These are phyloP conservation scores for Lophiotrema nucula DNA, from an alignment of 495 filamentous ascomycete genomes.

Conservation along the genomic window DNA sequence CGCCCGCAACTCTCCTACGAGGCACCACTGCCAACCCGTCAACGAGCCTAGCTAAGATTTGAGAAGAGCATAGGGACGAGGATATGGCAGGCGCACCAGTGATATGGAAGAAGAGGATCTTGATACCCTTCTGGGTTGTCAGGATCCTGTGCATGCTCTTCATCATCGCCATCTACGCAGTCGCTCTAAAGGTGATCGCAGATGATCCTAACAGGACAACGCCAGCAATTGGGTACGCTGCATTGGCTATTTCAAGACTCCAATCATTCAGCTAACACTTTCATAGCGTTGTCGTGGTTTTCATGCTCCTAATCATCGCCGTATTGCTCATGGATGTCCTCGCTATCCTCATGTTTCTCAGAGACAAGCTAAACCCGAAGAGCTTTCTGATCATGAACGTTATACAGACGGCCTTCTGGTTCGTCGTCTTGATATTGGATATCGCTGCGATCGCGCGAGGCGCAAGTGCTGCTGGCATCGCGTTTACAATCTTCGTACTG, in stretches of 20 bases:
- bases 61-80: too few species aligned
- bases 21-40: too few species aligned
- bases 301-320: constrained; percentile 32
- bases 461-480: constrained; percentile 9
- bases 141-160: constrained; percentile 30
- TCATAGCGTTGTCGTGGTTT: constrained; percentile 25
- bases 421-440: constrained; percentile 24
- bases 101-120: constrained; percentile 35
- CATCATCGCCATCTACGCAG: constrained; percentile 24
- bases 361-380: constrained; percentile 23
- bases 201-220: neutral
- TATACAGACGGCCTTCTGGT: constrained; percentile 32
- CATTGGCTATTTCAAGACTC: too few species aligned
- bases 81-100: constrained; percentile 15
- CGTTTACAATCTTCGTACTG: constrained; percentile 22
- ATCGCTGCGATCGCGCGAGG: constrained; percentile 20
- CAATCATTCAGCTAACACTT: neutral
- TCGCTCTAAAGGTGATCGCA: constrained; percentile 3
- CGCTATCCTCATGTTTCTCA: constrained; percentile 29
- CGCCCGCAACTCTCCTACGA: too few species aligned
- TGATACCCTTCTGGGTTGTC: constrained; percentile 35
- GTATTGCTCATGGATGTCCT: constrained; percentile 33
- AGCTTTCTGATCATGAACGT: constrained; percentile 34
- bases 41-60: too few species aligned
- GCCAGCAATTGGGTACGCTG: constrained; percentile 16